Percentiles rank a stretch among this genome's conserved stretches.
phyloP scores from a whole-genome alignment of 352 stramenopile species.

The Phytopythium chamaehyphon region DNA sequence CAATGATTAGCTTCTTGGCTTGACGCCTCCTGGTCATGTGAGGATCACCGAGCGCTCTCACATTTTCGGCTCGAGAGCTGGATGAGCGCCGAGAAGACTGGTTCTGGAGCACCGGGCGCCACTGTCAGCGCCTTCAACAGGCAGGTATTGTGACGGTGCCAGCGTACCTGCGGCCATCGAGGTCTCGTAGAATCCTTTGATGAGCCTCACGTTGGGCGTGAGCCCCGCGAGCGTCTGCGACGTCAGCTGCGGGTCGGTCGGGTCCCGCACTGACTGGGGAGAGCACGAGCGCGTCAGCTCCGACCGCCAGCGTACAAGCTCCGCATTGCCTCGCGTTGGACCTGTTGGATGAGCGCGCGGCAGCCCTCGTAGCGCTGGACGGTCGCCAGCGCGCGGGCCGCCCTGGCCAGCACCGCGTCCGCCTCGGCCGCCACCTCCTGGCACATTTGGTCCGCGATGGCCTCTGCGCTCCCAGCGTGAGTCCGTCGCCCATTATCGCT shows the following conservation, averaged over 20 bases:
- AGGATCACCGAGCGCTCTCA: slow-evolving; percentile 1
- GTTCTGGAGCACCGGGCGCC: no score
- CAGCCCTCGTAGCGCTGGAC: slow-evolving; percentile 46
- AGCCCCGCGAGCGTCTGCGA: slow-evolving; percentile 29
- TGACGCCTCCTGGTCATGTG: no score
- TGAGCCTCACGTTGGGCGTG: slow-evolving; percentile 33
- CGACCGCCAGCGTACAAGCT: background rate
- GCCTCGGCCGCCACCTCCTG: slow-evolving; percentile 36
- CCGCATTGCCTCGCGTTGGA: background rate
- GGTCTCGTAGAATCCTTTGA: slow-evolving; percentile 37
- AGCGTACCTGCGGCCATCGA: slow-evolving; percentile 36
- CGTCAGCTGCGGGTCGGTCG: slow-evolving; percentile 31
- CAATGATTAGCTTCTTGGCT: background rate
- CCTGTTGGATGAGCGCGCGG: slow-evolving; percentile 42
- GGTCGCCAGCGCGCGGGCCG: slow-evolving; percentile 22
- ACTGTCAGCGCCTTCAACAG: no score
- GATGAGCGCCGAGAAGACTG: slow-evolving; percentile 36
- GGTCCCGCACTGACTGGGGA: slow-evolving; percentile 28
- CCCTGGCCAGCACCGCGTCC: slow-evolving; percentile 31
- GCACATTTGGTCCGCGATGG: slow-evolving; percentile 33
- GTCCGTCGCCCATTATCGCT: no score
- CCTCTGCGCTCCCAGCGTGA: slow-evolving; percentile 7
- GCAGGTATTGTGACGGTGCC: no score
- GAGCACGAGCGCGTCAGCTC: background rate
- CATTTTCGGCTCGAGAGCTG: slow-evolving; percentile 51